phyloP scores from a whole-genome alignment of 345 rosid genomes.

The Boechera retrofracta region DNA sequence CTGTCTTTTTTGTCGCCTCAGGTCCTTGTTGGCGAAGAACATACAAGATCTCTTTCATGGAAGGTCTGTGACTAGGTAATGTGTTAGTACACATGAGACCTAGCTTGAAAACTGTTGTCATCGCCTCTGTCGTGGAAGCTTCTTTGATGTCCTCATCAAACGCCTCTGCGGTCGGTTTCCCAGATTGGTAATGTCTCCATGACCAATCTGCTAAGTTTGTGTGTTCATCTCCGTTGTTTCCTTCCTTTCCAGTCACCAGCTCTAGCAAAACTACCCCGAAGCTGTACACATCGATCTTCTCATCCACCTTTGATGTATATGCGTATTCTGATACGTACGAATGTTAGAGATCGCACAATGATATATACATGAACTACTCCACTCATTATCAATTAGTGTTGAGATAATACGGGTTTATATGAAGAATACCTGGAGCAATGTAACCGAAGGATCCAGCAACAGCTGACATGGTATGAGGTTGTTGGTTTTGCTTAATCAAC shows the following conservation, averaged over 20 bases:
- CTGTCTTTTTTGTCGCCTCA: constrained; percentile 11
- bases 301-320: constrained; percentile 75
- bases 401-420: background rate
- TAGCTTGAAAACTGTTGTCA: constrained; percentile 66
- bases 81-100: constrained; percentile 72
- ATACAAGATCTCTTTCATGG: constrained; percentile 80
- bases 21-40: constrained; percentile 54
- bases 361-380: background rate
- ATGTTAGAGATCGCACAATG: constrained; percentile 19
- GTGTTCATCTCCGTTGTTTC: constrained; percentile 66
- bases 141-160: constrained; percentile 67
- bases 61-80: constrained; percentile 64
- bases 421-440: constrained; percentile 77
- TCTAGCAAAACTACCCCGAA: constrained; percentile 92
- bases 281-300: constrained; percentile 86
- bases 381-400: no score
- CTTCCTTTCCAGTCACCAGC: constrained; percentile 79
- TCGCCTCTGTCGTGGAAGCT: constrained; percentile 53
- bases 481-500: constrained; percentile 60
- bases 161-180: constrained; percentile 52
- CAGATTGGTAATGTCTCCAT: constrained; percentile 64
- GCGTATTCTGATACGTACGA: constrained; percentile 62
- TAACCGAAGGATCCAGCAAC: constrained; percentile 94
- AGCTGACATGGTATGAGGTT: constrained; percentile 74
- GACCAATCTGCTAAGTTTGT: constrained; percentile 90